These are phyloP conservation scores for Canariomyces notabilis DNA, from an alignment of 2,329 filamentous ascomycete genomes.

Conservation along the genomic window DNA sequence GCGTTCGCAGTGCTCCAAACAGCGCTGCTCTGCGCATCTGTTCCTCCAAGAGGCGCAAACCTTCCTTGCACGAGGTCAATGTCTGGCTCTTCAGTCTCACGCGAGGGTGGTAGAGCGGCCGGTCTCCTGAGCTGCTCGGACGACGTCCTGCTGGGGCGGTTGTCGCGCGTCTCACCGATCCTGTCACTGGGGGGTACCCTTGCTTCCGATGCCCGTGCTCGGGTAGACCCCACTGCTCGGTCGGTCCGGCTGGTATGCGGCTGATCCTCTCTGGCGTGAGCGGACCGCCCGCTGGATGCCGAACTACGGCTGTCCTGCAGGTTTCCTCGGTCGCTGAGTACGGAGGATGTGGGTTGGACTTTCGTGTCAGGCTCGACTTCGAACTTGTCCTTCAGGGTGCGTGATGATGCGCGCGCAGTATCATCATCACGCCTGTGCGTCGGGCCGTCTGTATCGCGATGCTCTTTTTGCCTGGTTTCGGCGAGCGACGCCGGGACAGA, in stretches of 20 bases:
- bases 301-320: constrained; percentile 23
- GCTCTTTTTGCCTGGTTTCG: constrained; percentile 4
- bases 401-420: constrained; percentile 20
- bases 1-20: constrained; percentile 34
- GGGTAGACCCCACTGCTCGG: constrained; percentile 5
- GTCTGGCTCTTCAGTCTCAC: constrained; percentile 29
- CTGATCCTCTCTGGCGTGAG: constrained; percentile 12
- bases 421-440: constrained; percentile 17
- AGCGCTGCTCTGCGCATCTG: constrained; percentile 29
- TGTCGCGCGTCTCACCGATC: constrained; percentile 8
- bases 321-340: constrained; percentile 25
- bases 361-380: constrained; percentile 22
- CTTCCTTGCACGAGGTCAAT: constrained; percentile 44
- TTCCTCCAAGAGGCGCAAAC: constrained; percentile 42
- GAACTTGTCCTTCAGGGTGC: constrained; percentile 24
- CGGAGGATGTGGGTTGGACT: constrained; percentile 10
- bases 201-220: constrained; percentile 3
- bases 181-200: constrained; percentile 13
- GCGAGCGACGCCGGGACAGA: background rate
- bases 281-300: constrained; percentile 18
- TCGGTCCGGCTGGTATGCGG: constrained; percentile 4
- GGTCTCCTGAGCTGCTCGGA: constrained; percentile 2
- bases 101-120: constrained; percentile 26
- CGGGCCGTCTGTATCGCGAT: constrained; percentile 8
- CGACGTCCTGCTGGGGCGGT: background rate